Percentiles rank a stretch among this genome's conserved stretches.
These are phyloP conservation scores for Dioscorea cayenensis DNA, from an alignment of 116 monocot species.

Conservation along the genomic window DNA sequence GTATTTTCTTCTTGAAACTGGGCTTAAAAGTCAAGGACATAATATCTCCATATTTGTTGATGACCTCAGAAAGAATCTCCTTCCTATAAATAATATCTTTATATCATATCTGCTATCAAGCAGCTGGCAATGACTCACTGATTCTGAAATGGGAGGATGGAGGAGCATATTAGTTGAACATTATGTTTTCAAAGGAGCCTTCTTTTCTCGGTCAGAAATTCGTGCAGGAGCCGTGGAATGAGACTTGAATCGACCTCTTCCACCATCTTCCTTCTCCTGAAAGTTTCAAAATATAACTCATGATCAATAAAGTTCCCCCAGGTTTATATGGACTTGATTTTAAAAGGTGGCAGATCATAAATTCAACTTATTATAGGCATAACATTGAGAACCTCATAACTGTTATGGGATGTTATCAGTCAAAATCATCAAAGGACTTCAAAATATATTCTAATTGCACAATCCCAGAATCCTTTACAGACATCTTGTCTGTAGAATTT, in stretches of 20 bases:
- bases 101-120: too few relatives aligned
- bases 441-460: neutral
- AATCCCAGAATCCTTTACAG: neutral
- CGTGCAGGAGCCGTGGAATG: slow-evolving; percentile 78
- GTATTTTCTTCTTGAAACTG: too few relatives aligned
- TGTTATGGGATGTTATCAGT: neutral
- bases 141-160: neutral
- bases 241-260: slow-evolving; percentile 94
- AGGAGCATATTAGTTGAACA: neutral
- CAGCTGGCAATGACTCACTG: neutral
- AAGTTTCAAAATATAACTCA: neutral
- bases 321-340: neutral
- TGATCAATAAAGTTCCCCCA: neutral
- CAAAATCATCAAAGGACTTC: neutral
- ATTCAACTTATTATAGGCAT: neutral
- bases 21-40: too few relatives aligned
- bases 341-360: neutral
- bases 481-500: neutral
- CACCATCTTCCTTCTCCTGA: slow-evolving; percentile 88
- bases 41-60: too few relatives aligned
- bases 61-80: too few relatives aligned
- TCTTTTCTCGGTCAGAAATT: slow-evolving; percentile 96
- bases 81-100: too few relatives aligned
- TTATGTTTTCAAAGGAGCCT: slow-evolving; percentile 90
- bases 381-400: neutral